A percentile compares a stretch with the other conserved stretches of the same genome.
Conservation (phyloP, 2,329 filamentous ascomycete species). For the Scedosporium boydii region DNA sequence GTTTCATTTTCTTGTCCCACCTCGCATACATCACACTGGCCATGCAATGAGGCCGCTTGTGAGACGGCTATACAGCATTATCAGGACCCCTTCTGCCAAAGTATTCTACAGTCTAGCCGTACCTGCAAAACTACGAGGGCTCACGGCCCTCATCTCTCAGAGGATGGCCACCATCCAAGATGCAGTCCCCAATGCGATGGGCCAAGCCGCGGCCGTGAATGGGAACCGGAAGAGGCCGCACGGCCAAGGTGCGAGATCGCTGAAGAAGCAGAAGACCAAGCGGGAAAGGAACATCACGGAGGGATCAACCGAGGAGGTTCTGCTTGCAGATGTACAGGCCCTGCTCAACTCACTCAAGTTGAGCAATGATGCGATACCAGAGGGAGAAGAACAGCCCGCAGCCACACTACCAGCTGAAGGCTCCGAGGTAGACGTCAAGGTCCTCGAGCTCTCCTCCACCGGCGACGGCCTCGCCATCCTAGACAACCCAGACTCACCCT, state of each 20-base stretch:
- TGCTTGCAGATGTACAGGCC: conserved; percentile 52
- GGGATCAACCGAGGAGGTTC: conserved; percentile 57
- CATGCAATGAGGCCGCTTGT: background rate
- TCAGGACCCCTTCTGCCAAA: background rate
- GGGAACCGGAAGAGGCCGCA: background rate
- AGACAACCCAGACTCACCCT: conserved; percentile 17
- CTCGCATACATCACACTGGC: background rate
- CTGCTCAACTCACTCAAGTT: conserved; percentile 27
- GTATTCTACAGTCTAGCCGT: background rate
- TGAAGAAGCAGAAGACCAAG: conserved; percentile 40
- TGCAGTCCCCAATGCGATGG: background rate
- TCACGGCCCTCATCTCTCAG: background rate
- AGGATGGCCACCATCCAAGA: background rate
- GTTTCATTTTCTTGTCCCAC: background rate
- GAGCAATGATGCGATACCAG: conserved; percentile 16
- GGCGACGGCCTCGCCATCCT: conserved; percentile 79
- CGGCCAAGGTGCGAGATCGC: background rate
- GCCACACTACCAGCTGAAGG: conserved; percentile 52
- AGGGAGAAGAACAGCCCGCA: conserved; percentile 12
- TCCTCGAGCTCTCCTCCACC: conserved; percentile 76
- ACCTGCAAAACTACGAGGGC: background rate
- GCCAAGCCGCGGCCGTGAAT: background rate
- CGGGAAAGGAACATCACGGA: conserved; percentile 50
- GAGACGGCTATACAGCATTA: background rate
- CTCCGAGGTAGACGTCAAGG: conserved; percentile 71